phyloP scores from a whole-genome alignment of 768 basidiomycete species.

The Podaxis sp. region DNA sequence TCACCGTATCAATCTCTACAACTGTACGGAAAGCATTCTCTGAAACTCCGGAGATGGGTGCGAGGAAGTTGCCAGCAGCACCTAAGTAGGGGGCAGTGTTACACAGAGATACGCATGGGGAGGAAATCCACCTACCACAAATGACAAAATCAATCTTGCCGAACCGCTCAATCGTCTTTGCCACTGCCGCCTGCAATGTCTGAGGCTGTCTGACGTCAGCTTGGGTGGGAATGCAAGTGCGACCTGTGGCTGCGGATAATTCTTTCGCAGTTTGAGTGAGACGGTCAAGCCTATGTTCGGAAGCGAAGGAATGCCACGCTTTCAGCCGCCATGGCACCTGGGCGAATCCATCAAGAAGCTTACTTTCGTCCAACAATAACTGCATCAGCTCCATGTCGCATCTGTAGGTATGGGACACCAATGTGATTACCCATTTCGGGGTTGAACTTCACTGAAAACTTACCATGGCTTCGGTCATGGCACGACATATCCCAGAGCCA shows the following conservation, averaged over 20 bases:
- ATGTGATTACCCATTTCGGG: conserved; percentile 14
- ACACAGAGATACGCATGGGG: neutral
- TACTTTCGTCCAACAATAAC: conserved; percentile 87
- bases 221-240: conserved; percentile 64
- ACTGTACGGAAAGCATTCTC: conserved; percentile 92
- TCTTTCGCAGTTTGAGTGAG: conserved; percentile 67
- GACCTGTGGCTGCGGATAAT: conserved; percentile 68
- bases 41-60: conserved; percentile 78
- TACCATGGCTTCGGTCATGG: conserved; percentile 83
- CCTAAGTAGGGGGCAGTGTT: conserved; percentile 42
- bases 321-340: conserved; percentile 1
- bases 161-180: conserved; percentile 69
- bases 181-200: conserved; percentile 71
- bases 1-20: conserved; percentile 88
- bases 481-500: conserved; percentile 89
- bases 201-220: conserved; percentile 84
- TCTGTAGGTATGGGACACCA: conserved; percentile 38
- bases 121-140: conserved; percentile 58
- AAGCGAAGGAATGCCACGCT: neutral
- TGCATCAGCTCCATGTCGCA: conserved; percentile 80
- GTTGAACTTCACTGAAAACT: conserved; percentile 22
- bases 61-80: conserved; percentile 95
- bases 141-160: conserved; percentile 95
- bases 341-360: conserved; percentile 24
- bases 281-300: conserved; percentile 58